phyloP scores from a whole-genome alignment of 495 filamentous ascomycete genomes.

The Penicillium goetzii region DNA sequence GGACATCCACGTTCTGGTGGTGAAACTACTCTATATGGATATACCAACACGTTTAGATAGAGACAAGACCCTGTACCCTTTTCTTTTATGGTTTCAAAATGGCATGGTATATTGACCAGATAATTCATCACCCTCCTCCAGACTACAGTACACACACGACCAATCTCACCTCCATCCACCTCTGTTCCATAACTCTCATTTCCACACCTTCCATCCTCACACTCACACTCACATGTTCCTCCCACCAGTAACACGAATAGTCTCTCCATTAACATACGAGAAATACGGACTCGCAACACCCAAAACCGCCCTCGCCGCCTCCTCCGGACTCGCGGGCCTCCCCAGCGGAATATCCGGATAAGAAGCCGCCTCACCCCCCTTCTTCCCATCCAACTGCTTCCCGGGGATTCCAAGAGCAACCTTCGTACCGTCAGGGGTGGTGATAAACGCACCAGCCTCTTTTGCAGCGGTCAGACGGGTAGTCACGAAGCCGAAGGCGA shows the following conservation, averaged over 20 bases:
- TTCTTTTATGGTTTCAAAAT: neutral
- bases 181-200: no score
- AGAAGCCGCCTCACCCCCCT: conserved; percentile 37
- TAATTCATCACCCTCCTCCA: neutral
- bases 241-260: conserved; percentile 81
- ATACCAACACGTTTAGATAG: neutral
- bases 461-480: conserved; percentile 80
- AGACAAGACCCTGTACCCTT: neutral
- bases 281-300: conserved; percentile 80
- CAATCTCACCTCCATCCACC: neutral
- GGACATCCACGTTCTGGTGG: neutral
- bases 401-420: conserved; percentile 77
- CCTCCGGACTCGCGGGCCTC: conserved; percentile 72
- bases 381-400: conserved; percentile 51
- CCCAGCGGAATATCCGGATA: conserved; percentile 75
- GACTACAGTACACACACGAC: neutral
- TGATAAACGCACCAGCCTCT: conserved; percentile 77
- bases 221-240: conserved; percentile 66
- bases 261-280: conserved; percentile 82
- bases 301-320: conserved; percentile 78
- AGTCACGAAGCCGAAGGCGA: conserved; percentile 79
- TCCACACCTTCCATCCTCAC: neutral
- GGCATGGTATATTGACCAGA: neutral
- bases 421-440: conserved; percentile 73
- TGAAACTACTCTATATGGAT: neutral